phyloP scores from a whole-genome alignment of 495 filamentous ascomycete species.

The Xylaria longipes region DNA sequence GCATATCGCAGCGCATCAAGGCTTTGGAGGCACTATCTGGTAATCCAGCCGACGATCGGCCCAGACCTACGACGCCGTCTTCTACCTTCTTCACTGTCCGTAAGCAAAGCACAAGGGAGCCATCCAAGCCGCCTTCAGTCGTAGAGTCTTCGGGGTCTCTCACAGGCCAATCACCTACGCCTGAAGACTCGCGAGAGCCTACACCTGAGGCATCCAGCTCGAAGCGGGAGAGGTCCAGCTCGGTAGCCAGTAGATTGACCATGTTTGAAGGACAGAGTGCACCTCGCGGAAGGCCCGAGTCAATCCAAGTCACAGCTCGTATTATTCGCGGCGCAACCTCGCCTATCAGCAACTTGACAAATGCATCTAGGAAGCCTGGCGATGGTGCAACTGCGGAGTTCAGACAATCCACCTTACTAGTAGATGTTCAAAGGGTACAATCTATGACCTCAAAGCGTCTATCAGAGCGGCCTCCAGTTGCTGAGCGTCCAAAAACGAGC shows the following conservation, averaged over 20 bases:
- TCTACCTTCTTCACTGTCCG: constrained; percentile 61
- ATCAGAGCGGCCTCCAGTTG: constrained; percentile 29
- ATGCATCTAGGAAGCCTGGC: constrained; percentile 42
- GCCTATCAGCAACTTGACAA: constrained; percentile 53
- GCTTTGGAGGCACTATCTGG: constrained; percentile 78
- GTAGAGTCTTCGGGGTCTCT: constrained; percentile 50
- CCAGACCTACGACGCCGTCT: constrained; percentile 46
- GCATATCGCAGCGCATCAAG: constrained; percentile 89
- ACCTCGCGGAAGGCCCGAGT: constrained; percentile 62
- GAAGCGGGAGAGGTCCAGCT: constrained; percentile 46
- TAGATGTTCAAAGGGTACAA: constrained; percentile 67
- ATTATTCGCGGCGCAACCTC: constrained; percentile 69
- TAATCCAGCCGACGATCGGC: constrained; percentile 43
- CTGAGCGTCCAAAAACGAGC: constrained; percentile 35
- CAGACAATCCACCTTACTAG: constrained; percentile 73
- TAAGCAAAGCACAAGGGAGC: constrained; percentile 48
- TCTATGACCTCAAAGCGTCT: constrained; percentile 26
- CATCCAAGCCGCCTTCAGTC: constrained; percentile 54
- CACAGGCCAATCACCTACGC: constrained; percentile 43
- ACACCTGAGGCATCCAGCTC: constrained; percentile 45
- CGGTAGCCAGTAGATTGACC: constrained; percentile 53
- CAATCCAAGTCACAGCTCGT: constrained; percentile 80
- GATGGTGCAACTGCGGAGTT: constrained; percentile 62
- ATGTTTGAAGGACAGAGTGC: constrained; percentile 53
- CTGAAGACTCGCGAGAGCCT: constrained; percentile 51